phyloP scores from a whole-genome alignment of 2,329 filamentous ascomycete species.

The Immersiporthe knoxdaviesiana region DNA sequence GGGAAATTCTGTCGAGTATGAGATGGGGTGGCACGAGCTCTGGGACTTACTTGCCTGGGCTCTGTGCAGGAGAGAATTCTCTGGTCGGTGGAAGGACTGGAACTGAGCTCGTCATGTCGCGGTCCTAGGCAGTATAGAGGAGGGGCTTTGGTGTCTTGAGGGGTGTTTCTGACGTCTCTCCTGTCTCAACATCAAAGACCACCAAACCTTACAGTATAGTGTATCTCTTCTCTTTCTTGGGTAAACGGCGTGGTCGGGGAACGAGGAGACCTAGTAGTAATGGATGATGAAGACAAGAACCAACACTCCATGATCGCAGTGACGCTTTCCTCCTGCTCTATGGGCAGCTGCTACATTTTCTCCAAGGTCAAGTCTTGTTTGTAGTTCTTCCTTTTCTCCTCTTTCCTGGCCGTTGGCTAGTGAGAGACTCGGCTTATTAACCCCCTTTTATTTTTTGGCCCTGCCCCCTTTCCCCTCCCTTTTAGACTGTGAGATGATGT shows the following conservation, averaged over 20 bases:
- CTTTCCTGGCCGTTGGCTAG: neutral
- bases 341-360: neutral
- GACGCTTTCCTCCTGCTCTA: neutral
- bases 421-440: neutral
- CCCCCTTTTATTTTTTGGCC: neutral
- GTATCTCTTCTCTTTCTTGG: neutral
- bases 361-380: neutral
- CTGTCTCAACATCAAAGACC: neutral
- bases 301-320: neutral
- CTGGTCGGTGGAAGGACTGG: neutral
- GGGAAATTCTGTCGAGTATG: neutral
- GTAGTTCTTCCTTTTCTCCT: neutral
- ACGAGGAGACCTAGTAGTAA: neutral
- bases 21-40: neutral
- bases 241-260: neutral
- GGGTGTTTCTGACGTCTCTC: neutral
- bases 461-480: neutral
- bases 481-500: conserved; percentile 3
- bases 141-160: neutral
- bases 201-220: conserved; percentile 1
- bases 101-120: neutral
- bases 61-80: neutral
- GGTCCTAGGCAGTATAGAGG: neutral
- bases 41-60: neutral
- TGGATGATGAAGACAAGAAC: neutral